Conservation (phyloP, 352 stramenopile genomes). For the Chrysophaeum taylorii region DNA sequence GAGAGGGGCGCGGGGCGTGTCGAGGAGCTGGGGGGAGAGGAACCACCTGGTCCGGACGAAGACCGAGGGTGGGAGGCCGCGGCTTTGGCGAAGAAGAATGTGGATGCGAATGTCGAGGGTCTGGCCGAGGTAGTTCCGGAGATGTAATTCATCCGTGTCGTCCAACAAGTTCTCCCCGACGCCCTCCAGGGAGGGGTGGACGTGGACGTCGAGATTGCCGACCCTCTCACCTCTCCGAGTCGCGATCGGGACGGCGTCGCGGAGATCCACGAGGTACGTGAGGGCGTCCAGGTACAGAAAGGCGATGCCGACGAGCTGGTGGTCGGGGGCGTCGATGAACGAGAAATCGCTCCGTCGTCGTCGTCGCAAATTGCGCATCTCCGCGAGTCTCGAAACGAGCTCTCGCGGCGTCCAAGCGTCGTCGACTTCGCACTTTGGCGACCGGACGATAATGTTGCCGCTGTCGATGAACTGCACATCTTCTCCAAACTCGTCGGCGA, state of each 20-base stretch:
- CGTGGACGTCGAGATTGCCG: background rate
- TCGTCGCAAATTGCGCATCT: no score
- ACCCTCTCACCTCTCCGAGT: constrained; percentile 10
- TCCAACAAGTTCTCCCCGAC: background rate
- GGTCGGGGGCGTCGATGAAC: background rate
- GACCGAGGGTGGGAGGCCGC: background rate
- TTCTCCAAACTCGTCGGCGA: background rate
- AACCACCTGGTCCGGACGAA: constrained; percentile 18
- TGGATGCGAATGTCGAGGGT: constrained; percentile 14
- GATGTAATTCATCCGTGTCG: no score
- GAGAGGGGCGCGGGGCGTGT: constrained; percentile 9
- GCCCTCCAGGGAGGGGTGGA: constrained; percentile 13
- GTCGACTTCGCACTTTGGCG: background rate
- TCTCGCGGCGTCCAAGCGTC: no score
- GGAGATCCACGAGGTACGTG: constrained; percentile 16
- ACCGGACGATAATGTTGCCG: no score
- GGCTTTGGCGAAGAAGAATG: no score
- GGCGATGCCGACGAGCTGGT: constrained; percentile 17
- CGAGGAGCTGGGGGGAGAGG: background rate
- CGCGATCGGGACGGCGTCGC: constrained; percentile 8
- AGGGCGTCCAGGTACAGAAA: constrained; percentile 16
- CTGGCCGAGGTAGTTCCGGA: constrained; percentile 12
- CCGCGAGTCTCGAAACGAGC: no score
- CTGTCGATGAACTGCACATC: no score
- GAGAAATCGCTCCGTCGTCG: background rate